Conservation (phyloP, 805 yeast species). For the Helenozyma rhizophorensis region DNA sequence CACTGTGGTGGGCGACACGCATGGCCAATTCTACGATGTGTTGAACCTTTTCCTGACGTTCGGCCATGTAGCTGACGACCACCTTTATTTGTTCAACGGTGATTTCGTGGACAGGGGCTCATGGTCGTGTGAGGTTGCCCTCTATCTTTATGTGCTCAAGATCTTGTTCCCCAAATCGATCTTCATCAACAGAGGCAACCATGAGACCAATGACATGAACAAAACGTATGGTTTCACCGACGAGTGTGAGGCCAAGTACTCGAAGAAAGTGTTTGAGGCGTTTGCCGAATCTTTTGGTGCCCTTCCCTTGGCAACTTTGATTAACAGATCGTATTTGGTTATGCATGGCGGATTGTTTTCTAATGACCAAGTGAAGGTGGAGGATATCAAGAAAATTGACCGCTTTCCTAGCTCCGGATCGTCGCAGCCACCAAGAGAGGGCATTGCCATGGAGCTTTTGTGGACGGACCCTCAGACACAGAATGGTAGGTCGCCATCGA, state of each 20-base stretch:
- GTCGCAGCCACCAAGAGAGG: conserved; percentile 84
- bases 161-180: conserved; percentile 65
- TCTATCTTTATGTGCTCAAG: conserved; percentile 73
- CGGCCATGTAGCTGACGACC: conserved; percentile 65
- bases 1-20: conserved; percentile 96
- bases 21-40: conserved; percentile 92
- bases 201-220: conserved; percentile 96
- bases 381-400: conserved; percentile 68
- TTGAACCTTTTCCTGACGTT: conserved; percentile 70
- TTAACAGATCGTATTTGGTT: conserved; percentile 74
- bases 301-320: conserved; percentile 79
- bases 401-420: conserved; percentile 51
- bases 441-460: conserved; percentile 90
- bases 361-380: conserved; percentile 62
- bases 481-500: conserved; percentile 79
- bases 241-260: conserved; percentile 88
- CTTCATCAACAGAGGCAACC: conserved; percentile 89
- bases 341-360: conserved; percentile 97
- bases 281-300: conserved; percentile 83
- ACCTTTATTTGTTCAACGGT: conserved; percentile 86
- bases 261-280: conserved; percentile 71
- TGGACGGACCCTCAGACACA: conserved; percentile 94
- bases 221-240: conserved; percentile 95
- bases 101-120: conserved; percentile 98
- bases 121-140: conserved; percentile 96